Evolutionary conservation across 1,284 basidiomycete species (phyloP), one percentile per base, ranked within the genome.

Genomic region (Trichosporon sp.): DNA sequence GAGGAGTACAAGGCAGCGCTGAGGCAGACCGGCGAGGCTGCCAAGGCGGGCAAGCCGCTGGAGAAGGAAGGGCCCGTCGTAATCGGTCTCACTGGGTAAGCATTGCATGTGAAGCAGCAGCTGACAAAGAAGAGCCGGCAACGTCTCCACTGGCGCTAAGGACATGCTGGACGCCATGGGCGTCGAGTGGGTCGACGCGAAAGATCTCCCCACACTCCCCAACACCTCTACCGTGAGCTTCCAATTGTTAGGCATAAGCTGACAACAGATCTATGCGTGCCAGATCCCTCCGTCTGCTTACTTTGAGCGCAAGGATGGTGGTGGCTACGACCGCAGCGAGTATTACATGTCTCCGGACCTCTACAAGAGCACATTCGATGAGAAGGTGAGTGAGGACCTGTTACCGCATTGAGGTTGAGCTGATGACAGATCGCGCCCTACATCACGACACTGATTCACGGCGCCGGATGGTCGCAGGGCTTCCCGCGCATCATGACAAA

Each of bases 401-500:
- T 9, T 34, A 19, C 27, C 14, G 6, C 29, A 10, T 5, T 54
- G 21, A 14, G 19, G 23, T 2, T 29, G 21, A 29, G 32, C 64
- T 60, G 59, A 32, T 11, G 11, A 14, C 63, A 91, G 89, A 83
- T 94, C 40, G 90, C 91, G 0, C 92, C 90, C 0, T 92, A 91
- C 76, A 81, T 92, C 2, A 91, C 90, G 0, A 84, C 92, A 4
- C 84, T 95, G 63, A 82, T 95, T 58, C 92, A 95, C 69, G 92
- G 92, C 8, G 86, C 88, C 0, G 92, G 91, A 31, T 95, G 92
- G 92, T 82, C 86, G 16, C 83, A 85, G 0, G 84, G 82, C 0
- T 94, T 85, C 79, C 93, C 92, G 14, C 85, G 90, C 3, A 80
- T 93, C 8, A 87, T 95, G 84, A 86, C 86, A 1, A 89, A 85